Percentiles rank a stretch among this genome's conserved stretches.
Conservation (phyloP, 73 alveolate genomes). For the Symbiodinium natans region DNA sequence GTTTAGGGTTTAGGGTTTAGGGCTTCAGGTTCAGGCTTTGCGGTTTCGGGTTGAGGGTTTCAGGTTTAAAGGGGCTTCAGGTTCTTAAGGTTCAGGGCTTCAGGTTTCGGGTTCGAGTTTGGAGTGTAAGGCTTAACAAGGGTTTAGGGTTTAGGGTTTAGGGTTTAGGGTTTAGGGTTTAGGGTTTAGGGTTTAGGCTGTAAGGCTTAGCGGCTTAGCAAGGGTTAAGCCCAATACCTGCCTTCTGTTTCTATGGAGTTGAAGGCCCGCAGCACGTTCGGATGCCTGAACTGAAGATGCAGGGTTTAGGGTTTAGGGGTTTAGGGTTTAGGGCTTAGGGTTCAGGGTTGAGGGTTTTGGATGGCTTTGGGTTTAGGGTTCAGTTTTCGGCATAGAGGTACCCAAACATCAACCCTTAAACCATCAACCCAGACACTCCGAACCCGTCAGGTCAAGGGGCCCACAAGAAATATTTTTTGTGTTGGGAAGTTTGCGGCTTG, state of each 20-base stretch:
- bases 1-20: too few species aligned
- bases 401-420: too few species aligned
- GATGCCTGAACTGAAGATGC: constrained; percentile 5
- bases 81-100: background rate
- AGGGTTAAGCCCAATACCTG: background rate
- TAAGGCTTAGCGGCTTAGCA: too few species aligned
- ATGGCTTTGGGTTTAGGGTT: too few species aligned
- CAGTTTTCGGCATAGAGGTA: too few species aligned
- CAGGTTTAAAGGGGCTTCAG: background rate
- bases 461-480: too few species aligned
- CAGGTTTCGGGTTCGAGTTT: background rate
- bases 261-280: constrained; percentile 54
- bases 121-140: background rate
- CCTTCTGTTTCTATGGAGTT: constrained; percentile 68
- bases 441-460: too few species aligned
- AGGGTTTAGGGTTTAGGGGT: too few species aligned
- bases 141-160: background rate
- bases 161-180: background rate
- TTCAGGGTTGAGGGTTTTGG: too few species aligned
- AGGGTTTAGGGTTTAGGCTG: background rate
- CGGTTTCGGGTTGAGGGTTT: background rate
- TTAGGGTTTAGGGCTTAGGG: too few species aligned
- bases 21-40: background rate
- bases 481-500: too few species aligned
- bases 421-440: too few species aligned